These are phyloP conservation scores for Leishmania braziliensis DNA, from an alignment of 208 protist species.

Conservation along the genomic window DNA sequence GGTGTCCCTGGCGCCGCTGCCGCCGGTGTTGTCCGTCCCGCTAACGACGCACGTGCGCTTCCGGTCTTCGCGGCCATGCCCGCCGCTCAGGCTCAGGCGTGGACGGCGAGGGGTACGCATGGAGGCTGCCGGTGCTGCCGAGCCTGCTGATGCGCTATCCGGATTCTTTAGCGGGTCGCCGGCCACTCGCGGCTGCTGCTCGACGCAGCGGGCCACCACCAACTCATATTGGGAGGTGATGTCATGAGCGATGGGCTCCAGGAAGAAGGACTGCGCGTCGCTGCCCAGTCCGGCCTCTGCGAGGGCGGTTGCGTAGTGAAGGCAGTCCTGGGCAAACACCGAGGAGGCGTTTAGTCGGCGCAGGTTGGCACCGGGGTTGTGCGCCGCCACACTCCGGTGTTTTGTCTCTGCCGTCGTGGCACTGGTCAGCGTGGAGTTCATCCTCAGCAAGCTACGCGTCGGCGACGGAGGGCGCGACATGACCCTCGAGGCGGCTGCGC, in stretches of 20 bases:
- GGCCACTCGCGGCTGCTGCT: slow-evolving; percentile 4
- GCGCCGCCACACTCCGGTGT: neutral
- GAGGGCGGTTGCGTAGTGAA: slow-evolving; percentile 23
- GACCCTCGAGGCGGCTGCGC: neutral
- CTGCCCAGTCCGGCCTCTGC: slow-evolving; percentile 25
- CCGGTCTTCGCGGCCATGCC: slow-evolving; percentile 12
- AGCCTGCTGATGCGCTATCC: neutral
- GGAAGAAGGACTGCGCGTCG: slow-evolving; percentile 29
- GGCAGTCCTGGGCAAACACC: slow-evolving; percentile 22
- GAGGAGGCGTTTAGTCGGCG: slow-evolving; percentile 27
- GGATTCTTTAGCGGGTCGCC: neutral
- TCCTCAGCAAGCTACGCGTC: neutral
- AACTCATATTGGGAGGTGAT: slow-evolving; percentile 21
- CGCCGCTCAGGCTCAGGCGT: neutral
- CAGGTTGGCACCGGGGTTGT: slow-evolving; percentile 12
- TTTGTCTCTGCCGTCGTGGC: neutral
- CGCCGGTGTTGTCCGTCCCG: neutral
- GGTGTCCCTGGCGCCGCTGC: neutral
- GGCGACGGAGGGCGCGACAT: neutral
- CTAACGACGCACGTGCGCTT: neutral
- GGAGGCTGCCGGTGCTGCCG: neutral
- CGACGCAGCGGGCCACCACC: slow-evolving; percentile 27
- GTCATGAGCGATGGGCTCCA: slow-evolving; percentile 30
- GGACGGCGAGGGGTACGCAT: neutral
- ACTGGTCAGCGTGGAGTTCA: neutral